Conservation (phyloP, 1,139 yeast species). For the Williopsis jadinii region DNA sequence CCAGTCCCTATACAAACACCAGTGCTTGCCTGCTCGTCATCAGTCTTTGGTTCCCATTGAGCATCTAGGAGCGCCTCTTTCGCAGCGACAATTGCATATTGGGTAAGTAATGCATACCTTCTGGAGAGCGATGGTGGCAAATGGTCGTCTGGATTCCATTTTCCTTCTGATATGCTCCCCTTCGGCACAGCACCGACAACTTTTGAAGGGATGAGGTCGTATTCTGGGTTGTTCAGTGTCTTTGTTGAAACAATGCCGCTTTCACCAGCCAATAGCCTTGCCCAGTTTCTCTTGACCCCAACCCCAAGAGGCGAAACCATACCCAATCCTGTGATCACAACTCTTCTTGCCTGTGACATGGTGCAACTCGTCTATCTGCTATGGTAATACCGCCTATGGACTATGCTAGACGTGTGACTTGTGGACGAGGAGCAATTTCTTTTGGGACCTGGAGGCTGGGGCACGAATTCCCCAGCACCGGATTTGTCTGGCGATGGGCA, state of each 20-base stretch:
- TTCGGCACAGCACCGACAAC: slow-evolving; percentile 70
- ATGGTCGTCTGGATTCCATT: slow-evolving; percentile 39
- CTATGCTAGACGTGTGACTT: too few relatives aligned
- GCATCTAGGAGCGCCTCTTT: slow-evolving; percentile 72
- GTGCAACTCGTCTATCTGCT: neutral
- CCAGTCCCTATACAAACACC: slow-evolving; percentile 94
- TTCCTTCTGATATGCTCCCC: slow-evolving; percentile 42
- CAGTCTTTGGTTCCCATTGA: slow-evolving; percentile 35
- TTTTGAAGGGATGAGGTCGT: slow-evolving; percentile 59
- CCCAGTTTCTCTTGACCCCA: slow-evolving; percentile 52
- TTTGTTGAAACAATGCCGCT: slow-evolving; percentile 55
- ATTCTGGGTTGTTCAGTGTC: slow-evolving; percentile 40
- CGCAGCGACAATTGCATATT: slow-evolving; percentile 74
- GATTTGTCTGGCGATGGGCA: too few relatives aligned
- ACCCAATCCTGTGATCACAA: slow-evolving; percentile 91
- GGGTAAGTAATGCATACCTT: slow-evolving; percentile 65
- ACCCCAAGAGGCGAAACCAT: slow-evolving; percentile 81
- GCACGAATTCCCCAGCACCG: too few relatives aligned
- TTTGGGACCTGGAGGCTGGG: too few relatives aligned
- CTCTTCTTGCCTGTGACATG: slow-evolving; percentile 33
- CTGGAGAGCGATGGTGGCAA: slow-evolving; percentile 32
- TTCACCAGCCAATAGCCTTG: slow-evolving; percentile 37
- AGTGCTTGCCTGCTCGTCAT: slow-evolving; percentile 29
- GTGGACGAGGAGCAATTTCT: too few relatives aligned
- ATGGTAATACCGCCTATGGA: too few relatives aligned